Evolutionary conservation across 352 stramenopile species (phyloP), one percentile per base, ranked within the genome.

Genomic region (Globisporangium emineosum): DNA sequence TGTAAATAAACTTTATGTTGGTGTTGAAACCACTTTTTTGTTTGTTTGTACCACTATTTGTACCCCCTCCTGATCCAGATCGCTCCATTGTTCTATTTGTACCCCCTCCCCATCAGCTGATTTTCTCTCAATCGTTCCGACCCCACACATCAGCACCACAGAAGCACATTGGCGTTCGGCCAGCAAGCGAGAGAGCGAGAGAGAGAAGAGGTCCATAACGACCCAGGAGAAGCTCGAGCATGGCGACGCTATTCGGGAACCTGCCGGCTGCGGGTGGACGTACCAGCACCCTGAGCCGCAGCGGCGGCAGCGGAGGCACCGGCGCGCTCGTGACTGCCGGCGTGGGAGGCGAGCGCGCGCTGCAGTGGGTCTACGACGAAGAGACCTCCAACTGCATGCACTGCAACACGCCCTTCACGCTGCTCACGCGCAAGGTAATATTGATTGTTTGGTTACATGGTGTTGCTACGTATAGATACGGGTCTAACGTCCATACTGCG

Each of bases 311-410:
- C n/a, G 51, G 33, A 0, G 33, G 40, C 45, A 84, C 70, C 51
- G 74, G 68, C 42, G 69, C 76, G 47, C 67, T 83, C 27, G 71
- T 85, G 35, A 68, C 9, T 52, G 40, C 53, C 12, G 62, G 58
- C 1, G 47, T 23, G 17, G 60, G 55, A n/a, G 74, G 74, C n/a
- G 84, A 91, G 57, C 80, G 84, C 21, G 61, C 78, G 27, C 69
- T 94, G 35, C 79, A 91, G 61, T 94, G 86, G 86, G 82, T 94
- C 40, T 89, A 88, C 66, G 86, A 94, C 66, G 84, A 94, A 54
- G 83, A 94, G 61, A 91, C 83, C 4, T 75, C 73, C 60, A 93
- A 94, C 67, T 94, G 86, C 66, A 94, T 94, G 86, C 84, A 90
- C 66, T 94, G 86, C 76, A 92, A 94, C 63, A 90, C 83, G 57